Conservation (phyloP, 345 rosid species). For the Eucalyptus cloeziana region DNA sequence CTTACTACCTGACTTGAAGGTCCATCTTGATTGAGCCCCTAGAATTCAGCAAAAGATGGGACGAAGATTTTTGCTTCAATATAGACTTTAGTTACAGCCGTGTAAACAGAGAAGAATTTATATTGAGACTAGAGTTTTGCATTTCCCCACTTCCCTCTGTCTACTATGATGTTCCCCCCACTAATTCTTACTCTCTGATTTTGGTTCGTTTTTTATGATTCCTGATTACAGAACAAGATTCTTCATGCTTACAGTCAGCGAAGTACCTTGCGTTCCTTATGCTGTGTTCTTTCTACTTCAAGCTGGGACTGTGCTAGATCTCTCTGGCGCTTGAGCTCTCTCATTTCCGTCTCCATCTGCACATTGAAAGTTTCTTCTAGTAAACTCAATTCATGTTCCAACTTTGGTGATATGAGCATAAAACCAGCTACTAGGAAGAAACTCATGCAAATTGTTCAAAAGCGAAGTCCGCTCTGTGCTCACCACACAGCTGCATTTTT, state of each 20-base stretch:
- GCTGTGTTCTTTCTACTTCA: conserved; percentile 59
- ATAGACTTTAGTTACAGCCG: background rate
- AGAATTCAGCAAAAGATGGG: background rate
- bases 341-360: conserved; percentile 87
- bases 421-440: background rate
- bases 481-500: background rate
- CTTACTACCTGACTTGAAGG: conserved; percentile 57
- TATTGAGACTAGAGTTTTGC: background rate
- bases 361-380: background rate
- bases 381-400: background rate
- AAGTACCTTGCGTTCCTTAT: conserved; percentile 66
- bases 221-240: background rate
- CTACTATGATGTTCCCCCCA: background rate
- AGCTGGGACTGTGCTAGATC: conserved; percentile 77
- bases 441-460: background rate
- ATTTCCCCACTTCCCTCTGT: background rate
- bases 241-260: background rate
- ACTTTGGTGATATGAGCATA: background rate
- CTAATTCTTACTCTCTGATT: background rate
- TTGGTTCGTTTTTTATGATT: background rate
- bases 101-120: background rate
- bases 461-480: background rate
- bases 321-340: conserved; percentile 90
- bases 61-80: background rate
- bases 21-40: conserved; percentile 43